These are phyloP conservation scores for Pythium apleroticum DNA, from an alignment of 352 stramenopile genomes.

Conservation along the genomic window DNA sequence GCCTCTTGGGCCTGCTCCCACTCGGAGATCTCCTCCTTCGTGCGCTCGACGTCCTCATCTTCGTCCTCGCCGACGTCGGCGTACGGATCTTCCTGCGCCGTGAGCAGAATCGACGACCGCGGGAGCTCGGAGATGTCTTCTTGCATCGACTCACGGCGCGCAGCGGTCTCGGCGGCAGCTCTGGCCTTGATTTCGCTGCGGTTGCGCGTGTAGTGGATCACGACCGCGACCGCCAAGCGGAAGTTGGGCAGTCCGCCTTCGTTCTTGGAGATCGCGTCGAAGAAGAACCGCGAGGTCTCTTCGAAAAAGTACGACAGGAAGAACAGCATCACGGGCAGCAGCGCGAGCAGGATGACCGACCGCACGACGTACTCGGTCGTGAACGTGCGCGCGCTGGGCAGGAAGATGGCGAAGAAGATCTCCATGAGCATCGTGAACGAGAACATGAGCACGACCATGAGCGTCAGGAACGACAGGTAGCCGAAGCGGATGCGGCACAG, in stretches of 20 bases:
- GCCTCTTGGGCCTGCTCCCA: neutral
- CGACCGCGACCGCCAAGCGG: constrained; percentile 66
- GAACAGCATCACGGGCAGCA: constrained; percentile 67
- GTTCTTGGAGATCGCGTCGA: constrained; percentile 70
- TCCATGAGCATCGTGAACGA: constrained; percentile 85
- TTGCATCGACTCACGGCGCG: neutral
- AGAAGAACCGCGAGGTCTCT: constrained; percentile 61
- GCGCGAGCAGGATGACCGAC: constrained; percentile 51
- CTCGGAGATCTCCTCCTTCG: constrained; percentile 24
- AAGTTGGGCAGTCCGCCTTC: constrained; percentile 78
- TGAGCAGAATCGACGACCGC: constrained; percentile 37
- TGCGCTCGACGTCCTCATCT: constrained; percentile 49
- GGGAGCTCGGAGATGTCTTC: neutral
- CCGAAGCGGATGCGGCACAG: constrained; percentile 78
- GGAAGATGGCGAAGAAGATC: constrained; percentile 85
- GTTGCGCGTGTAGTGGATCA: constrained; percentile 80
- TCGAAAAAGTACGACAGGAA: constrained; percentile 85
- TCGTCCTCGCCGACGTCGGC: constrained; percentile 55
- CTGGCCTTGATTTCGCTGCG: constrained; percentile 49
- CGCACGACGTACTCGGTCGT: constrained; percentile 64
- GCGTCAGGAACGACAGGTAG: constrained; percentile 79
- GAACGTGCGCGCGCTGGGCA: constrained; percentile 67
- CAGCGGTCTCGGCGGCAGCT: neutral
- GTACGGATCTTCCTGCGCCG: constrained; percentile 56
- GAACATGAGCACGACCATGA: constrained; percentile 84